These are phyloP conservation scores for Penicillium cataractarum DNA, from an alignment of 495 filamentous ascomycete genomes.

Conservation along the genomic window DNA sequence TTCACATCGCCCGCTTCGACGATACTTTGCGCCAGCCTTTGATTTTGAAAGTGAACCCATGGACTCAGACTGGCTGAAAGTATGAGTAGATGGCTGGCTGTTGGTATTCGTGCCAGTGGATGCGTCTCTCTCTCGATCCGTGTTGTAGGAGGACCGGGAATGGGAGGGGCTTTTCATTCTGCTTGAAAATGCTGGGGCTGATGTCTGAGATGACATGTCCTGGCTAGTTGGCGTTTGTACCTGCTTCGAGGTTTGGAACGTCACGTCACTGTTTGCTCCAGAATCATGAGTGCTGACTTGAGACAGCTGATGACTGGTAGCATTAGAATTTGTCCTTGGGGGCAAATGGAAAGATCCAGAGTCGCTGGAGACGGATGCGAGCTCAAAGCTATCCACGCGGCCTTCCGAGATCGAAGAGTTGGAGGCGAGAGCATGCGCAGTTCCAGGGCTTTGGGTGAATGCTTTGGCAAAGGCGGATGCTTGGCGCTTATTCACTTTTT, in stretches of 20 bases:
- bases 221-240: constrained; percentile 12
- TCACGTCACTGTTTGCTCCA: constrained; percentile 39
- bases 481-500: constrained; percentile 68
- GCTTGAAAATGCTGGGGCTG: constrained; percentile 17
- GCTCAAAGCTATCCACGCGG: constrained; percentile 54
- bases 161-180: constrained; percentile 45
- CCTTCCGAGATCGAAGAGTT: constrained; percentile 62
- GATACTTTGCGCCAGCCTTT: constrained; percentile 57
- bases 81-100: constrained; percentile 35
- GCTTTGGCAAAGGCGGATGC: constrained; percentile 51
- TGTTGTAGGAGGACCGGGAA: constrained; percentile 41
- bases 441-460: constrained; percentile 40
- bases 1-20: constrained; percentile 71
- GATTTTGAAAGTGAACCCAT: constrained; percentile 39
- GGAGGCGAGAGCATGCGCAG: constrained; percentile 54
- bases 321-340: constrained; percentile 44
- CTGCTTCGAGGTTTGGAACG: constrained; percentile 36
- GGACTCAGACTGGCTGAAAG: constrained; percentile 38
- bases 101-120: constrained; percentile 31
- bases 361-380: constrained; percentile 54
- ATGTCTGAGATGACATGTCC: constrained; percentile 13
- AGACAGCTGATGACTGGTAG: constrained; percentile 34
- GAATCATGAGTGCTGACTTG: constrained; percentile 44
- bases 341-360: constrained; percentile 55
- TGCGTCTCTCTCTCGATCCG: constrained; percentile 41